These are phyloP conservation scores for Ilyonectria destructans DNA, from an alignment of 2,329 filamentous ascomycete genomes.

Conservation along the genomic window DNA sequence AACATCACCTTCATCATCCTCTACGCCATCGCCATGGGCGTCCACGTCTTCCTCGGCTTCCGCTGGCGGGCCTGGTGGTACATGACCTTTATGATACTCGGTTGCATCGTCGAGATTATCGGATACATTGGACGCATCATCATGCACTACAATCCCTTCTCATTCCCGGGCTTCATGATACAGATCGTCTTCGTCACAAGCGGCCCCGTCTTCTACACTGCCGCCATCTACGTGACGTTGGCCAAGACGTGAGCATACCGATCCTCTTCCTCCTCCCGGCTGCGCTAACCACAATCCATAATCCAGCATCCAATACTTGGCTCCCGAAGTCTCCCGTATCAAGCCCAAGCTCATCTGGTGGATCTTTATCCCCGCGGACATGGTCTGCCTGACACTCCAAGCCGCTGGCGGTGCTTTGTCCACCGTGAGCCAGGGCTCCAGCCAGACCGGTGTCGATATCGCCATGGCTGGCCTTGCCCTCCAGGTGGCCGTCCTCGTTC, in stretches of 20 bases:
- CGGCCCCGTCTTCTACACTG: slow-evolving; percentile 64
- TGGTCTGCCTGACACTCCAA: slow-evolving; percentile 70
- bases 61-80: slow-evolving; percentile 62
- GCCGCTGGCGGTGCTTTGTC: slow-evolving; percentile 70
- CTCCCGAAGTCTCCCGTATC: slow-evolving; percentile 58
- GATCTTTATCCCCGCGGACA: slow-evolving; percentile 68
- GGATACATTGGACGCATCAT: slow-evolving; percentile 75
- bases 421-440: slow-evolving; percentile 61
- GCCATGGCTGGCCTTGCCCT: slow-evolving; percentile 69
- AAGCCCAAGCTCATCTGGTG: slow-evolving; percentile 60
- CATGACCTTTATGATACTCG: slow-evolving; percentile 66
- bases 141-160: slow-evolving; percentile 71
- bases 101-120: slow-evolving; percentile 72
- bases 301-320: slow-evolving; percentile 58
- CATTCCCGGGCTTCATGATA: slow-evolving; percentile 72
- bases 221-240: slow-evolving; percentile 77
- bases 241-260: slow-evolving; percentile 53
- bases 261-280: fast-evolving
- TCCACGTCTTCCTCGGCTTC: slow-evolving; percentile 60
- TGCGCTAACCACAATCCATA: slow-evolving; percentile 11
- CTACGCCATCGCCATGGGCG: slow-evolving; percentile 63
- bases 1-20: slow-evolving; percentile 62
- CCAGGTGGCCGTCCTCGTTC: slow-evolving; percentile 69
- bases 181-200: slow-evolving; percentile 69
- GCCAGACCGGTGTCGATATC: slow-evolving; percentile 57